These are phyloP conservation scores for Lolium perenne DNA, from an alignment of 176 grass and related monocot species.

Conservation along the genomic window DNA sequence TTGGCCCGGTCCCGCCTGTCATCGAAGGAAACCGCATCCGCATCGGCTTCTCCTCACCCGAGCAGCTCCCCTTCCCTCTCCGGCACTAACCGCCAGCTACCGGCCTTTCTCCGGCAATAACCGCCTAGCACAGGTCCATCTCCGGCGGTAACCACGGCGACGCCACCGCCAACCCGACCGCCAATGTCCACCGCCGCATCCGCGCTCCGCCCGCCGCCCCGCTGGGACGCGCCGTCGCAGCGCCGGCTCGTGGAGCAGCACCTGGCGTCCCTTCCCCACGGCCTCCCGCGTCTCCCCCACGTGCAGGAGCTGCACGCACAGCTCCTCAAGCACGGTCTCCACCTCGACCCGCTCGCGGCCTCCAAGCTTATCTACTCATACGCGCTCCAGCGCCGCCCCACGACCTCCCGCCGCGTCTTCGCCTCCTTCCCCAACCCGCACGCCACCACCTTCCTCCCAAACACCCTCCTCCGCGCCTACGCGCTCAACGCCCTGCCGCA, in stretches of 20 bases:
- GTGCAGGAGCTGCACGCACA: constrained; percentile 76
- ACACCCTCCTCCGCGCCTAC: constrained; percentile 69
- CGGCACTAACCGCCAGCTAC: constrained; percentile 3
- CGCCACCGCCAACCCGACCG: not conserved
- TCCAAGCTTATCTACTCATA: constrained; percentile 71
- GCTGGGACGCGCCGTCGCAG: constrained; percentile 60
- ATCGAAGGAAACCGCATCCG: constrained; percentile 27
- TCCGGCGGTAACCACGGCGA: constrained; percentile 29
- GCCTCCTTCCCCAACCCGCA: constrained; percentile 33
- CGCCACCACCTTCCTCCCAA: constrained; percentile 52
- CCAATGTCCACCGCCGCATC: constrained; percentile 35
- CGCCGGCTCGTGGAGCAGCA: constrained; percentile 65
- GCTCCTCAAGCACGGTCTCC: constrained; percentile 55
- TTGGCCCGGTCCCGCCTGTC: constrained; percentile 29
- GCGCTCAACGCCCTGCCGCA: constrained; percentile 49
- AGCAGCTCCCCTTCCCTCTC: not conserved
- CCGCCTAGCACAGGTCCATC: not conserved
- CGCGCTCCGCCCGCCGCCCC: constrained; percentile 38
- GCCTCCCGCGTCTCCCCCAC: constrained; percentile 44
- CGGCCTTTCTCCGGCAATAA: not conserved
- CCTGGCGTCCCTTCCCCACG: constrained; percentile 60
- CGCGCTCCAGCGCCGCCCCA: constrained; percentile 57
- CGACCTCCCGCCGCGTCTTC: constrained; percentile 53
- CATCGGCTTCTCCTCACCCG: not conserved
- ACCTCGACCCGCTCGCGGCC: constrained; percentile 50